Evolutionary conservation across 768 basidiomycete species (phyloP).

Genomic region (Lactifluus pinguis): DNA sequence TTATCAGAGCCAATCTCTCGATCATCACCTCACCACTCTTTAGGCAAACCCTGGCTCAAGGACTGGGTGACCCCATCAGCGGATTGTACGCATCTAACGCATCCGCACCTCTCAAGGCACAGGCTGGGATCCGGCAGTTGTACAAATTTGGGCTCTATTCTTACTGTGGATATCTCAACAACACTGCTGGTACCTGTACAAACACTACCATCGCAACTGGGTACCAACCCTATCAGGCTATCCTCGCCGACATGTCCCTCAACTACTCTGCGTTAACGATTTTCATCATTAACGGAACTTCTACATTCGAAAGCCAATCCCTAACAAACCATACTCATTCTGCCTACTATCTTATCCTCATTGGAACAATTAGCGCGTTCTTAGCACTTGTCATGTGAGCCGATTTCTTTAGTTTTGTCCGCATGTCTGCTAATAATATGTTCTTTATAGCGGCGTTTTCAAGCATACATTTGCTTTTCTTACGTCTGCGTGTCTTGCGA

Average conservation of each 20-base stretch:
- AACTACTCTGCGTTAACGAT: constrained; percentile 53
- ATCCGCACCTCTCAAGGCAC: constrained; percentile 46
- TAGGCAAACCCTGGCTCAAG: constrained; percentile 40
- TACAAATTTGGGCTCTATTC: constrained; percentile 80
- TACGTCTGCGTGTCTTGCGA: constrained; percentile 52
- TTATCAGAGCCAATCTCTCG: background rate
- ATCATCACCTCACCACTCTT: constrained; percentile 3
- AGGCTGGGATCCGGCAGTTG: constrained; percentile 53
- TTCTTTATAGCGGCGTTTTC: constrained; percentile 45
- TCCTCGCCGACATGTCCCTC: constrained; percentile 56
- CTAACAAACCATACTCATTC: constrained; percentile 54
- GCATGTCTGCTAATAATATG: background rate
- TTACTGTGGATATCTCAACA: constrained; percentile 63
- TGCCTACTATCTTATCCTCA: constrained; percentile 66
- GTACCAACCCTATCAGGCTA: constrained; percentile 56
- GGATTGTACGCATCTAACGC: constrained; percentile 61
- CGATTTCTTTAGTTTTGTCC: background rate
- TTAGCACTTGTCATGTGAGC: constrained; percentile 61
- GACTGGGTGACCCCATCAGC: constrained; percentile 41
- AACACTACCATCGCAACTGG: constrained; percentile 48
- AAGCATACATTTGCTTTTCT: constrained; percentile 61
- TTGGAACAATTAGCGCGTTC: constrained; percentile 60
- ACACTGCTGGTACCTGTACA: constrained; percentile 52
- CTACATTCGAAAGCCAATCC: constrained; percentile 49
- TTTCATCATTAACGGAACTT: constrained; percentile 39